Evolutionary conservation across 1,284 basidiomycete species (phyloP), one percentile per base, ranked within the genome.

Genomic region (Phlebopus sp.): DNA sequence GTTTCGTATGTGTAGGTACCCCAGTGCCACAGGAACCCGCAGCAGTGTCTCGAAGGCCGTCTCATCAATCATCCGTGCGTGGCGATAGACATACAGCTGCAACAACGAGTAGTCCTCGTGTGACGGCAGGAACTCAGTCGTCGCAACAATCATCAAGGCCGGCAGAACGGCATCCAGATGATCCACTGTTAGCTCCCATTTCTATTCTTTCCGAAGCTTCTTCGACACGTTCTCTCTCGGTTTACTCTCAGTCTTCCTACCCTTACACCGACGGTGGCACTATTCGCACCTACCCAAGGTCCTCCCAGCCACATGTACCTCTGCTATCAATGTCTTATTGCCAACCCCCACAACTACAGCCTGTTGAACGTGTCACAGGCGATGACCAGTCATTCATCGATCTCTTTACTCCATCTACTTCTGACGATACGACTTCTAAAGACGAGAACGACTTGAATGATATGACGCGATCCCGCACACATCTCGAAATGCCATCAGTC

Each of bases 361-460:
- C 55, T 19, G 32, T 15, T 18, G 48, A 55, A 37, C 37, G 37
- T n/a, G 40, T 40, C 29, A 11, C 54, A 31, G 32, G 40, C 45
- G 41, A 51, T 19, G 60, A 71, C 55, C 69, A 69, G 52, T 83
- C 81, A 18, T 83, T 82, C 60, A 80, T 84, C 38, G 81, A 83
- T 62, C 63, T 82, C 42, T 62, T 68, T 40, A 77, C 79, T 0
- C 71, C 75, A 46, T 54, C 59, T 47, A 52, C 49, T 11, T 46
- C 60, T 17, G 60, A 66, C 19, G 65, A 68, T 42, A 39, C 52
- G n/a, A 54, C 59, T 46, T 38, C 53, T 41, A 51, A n/a, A 32
- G 43, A 42, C 41, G 54, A 45, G 32, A 36, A 52, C 15, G 36
- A 35, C n/a, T 11, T 50, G 13, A 44, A 37, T 17, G 40, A 43